A percentile compares a stretch with the other conserved stretches of the same genome.
These are phyloP conservation scores for Populus nigra DNA, from an alignment of 345 rosid genomes.

Conservation along the genomic window DNA sequence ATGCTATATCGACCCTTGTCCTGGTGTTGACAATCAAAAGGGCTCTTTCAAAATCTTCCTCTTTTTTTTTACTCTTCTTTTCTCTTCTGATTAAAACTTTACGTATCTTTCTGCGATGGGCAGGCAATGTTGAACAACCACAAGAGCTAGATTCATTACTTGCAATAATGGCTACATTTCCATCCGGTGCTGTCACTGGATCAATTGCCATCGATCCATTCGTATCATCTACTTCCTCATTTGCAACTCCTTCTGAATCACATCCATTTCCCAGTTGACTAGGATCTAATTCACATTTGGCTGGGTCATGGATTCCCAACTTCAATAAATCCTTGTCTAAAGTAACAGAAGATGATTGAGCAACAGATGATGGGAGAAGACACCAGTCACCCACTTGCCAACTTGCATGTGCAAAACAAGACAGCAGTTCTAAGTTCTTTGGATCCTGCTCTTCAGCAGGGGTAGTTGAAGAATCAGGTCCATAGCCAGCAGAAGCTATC, in stretches of 20 bases:
- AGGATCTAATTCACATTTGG: slow-evolving; percentile 30
- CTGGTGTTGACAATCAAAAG: slow-evolving; percentile 64
- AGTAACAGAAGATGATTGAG: slow-evolving; percentile 40
- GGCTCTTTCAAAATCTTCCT: slow-evolving; percentile 84
- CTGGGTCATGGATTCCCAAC: slow-evolving; percentile 47
- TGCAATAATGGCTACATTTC: slow-evolving; percentile 28
- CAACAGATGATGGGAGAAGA: slow-evolving; percentile 55
- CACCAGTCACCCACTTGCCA: slow-evolving; percentile 98
- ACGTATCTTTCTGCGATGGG: slow-evolving; percentile 82
- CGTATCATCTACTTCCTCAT: slow-evolving; percentile 47
- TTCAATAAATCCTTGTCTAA: slow-evolving; percentile 53
- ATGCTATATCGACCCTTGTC: slow-evolving; percentile 73
- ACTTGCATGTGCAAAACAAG: slow-evolving; percentile 83
- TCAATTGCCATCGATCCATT: slow-evolving; percentile 39
- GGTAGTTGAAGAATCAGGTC: slow-evolving; percentile 74
- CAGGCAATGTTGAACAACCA: slow-evolving; percentile 46
- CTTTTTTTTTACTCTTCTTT: slow-evolving; percentile 74
- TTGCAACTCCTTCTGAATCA: slow-evolving; percentile 43
- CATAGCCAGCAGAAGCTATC: slow-evolving; percentile 96
- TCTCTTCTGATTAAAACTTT: slow-evolving; percentile 79
- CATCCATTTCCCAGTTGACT: slow-evolving; percentile 35
- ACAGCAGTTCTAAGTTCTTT: slow-evolving; percentile 71
- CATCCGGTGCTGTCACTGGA: slow-evolving; percentile 34
- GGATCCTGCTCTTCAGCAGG: slow-evolving; percentile 97
- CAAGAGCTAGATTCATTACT: slow-evolving; percentile 50